Percentiles rank a stretch among this genome's conserved stretches.
phyloP scores from a whole-genome alignment of 441 rosid genomes.

The Arabidopsis hybrid region DNA sequence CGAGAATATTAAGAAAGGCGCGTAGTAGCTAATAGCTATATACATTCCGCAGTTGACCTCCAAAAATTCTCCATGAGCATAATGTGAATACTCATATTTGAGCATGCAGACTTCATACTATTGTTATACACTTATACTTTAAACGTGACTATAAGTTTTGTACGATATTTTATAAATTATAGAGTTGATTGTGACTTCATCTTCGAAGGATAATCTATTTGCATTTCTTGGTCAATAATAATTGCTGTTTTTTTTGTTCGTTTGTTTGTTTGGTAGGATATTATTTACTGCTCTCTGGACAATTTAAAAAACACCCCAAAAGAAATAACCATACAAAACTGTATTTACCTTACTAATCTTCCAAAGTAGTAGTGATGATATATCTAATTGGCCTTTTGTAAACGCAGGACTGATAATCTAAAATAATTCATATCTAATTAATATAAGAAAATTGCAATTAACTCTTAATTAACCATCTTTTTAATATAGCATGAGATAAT shows the following conservation, averaged over 20 bases:
- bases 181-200: not conserved
- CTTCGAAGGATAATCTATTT: not conserved
- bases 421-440: not conserved
- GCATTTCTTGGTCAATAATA: conserved; percentile 1
- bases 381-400: not conserved
- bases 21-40: too few species aligned
- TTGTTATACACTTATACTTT: not conserved
- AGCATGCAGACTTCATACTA: not conserved
- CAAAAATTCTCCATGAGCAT: too few species aligned
- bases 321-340: not conserved
- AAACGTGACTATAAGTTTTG: not conserved
- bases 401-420: not conserved
- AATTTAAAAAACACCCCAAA: not conserved
- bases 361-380: not conserved
- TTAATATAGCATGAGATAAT: not conserved
- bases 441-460: not conserved
- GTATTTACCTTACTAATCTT: not conserved
- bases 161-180: not conserved
- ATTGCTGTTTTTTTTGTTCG: not conserved
- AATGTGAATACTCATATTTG: not conserved
- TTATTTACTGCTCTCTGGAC: not conserved
- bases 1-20: too few species aligned
- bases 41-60: too few species aligned
- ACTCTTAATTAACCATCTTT: not conserved
- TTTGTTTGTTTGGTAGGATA: not conserved